Base-by-base conservation (phyloP, 257 asterid species). In the Solanum dulcamara region DNA sequence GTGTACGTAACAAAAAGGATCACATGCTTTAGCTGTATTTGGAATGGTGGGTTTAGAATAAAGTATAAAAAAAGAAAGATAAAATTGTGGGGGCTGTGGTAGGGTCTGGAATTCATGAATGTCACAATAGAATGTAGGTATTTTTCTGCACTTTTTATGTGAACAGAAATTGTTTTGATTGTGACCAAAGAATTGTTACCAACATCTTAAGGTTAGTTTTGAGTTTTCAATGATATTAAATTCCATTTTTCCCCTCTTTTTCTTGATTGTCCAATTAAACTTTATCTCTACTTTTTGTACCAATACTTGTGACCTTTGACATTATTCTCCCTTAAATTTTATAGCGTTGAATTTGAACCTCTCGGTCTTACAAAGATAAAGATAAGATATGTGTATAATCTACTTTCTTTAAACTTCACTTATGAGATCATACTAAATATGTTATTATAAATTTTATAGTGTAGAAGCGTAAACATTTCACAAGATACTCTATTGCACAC, bases 11-110 rank as follows among this genome's bases (percentile, higher is more conserved):
- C 44, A 9, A 33, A 60, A 82, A 82, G 71, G 80, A 62, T 83
- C 81, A 83, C 85, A 83, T 83, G 85, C 15, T 83, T 83, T 66
- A 83, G 85, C 85, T 70, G 35, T 66, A 40, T 66, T 66, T 66
- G 77, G 80, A 67, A 26, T 66, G 80, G 85, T 83, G 85, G 80
- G 33, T 66, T 44, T 83, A 83, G 53, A 62, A 42, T 62, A 82
- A 60, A 66, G 42, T 60, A 18, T 2, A 55, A n/a, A 59, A 51
- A 46, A 55, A 24, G 13, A 13, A 28, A 57, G 57, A 68, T 6
- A 64, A 70, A 10, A 77, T 9, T 46, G 83, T 77, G 83, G 59
- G 80, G 81, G 81, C 81, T 74, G 7, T 72, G 30, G 81, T 75
- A 75, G 82, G 82, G 40, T 30, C 59, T 46, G 10, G 28, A 77